These are phyloP conservation scores for Ustilago cynodontis DNA, from an alignment of 1,284 basidiomycete genomes.

Conservation along the genomic window DNA sequence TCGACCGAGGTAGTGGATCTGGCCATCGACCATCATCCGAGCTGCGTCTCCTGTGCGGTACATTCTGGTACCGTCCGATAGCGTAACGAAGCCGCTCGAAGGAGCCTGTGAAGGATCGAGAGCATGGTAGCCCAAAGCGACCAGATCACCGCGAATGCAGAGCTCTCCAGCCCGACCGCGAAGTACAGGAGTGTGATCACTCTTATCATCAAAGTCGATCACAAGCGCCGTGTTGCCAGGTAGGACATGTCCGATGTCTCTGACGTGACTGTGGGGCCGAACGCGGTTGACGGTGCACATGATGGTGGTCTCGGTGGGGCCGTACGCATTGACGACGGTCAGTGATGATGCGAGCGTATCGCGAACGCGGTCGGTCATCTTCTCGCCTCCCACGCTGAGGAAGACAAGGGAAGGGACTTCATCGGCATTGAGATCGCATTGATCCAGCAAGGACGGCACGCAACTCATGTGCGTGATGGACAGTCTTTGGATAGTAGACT, in stretches of 20 bases:
- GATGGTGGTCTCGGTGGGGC: slow-evolving; percentile 74
- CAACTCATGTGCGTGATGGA: slow-evolving; percentile 74
- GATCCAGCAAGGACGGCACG: slow-evolving; percentile 75
- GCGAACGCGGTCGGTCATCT: slow-evolving; percentile 74
- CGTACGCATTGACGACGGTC: slow-evolving; percentile 74
- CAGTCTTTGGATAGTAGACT: slow-evolving; percentile 72
- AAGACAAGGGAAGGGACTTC: slow-evolving; percentile 71
- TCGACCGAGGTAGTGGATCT: slow-evolving; percentile 75
- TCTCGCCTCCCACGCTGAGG: slow-evolving; percentile 74
- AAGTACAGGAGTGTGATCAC: slow-evolving; percentile 71
- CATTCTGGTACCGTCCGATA: slow-evolving; percentile 7
- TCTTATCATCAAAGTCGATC: slow-evolving; percentile 31
- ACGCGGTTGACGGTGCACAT: slow-evolving; percentile 74
- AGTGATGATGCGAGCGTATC: slow-evolving; percentile 75
- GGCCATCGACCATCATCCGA: slow-evolving; percentile 75
- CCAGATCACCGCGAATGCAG: slow-evolving; percentile 74
- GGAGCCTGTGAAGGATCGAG: slow-evolving; percentile 15
- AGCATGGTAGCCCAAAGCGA: slow-evolving; percentile 74
- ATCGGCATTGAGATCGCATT: slow-evolving; percentile 72
- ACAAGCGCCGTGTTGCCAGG: slow-evolving; percentile 70
- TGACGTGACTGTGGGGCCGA: slow-evolving; percentile 71
- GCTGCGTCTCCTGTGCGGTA: slow-evolving; percentile 57
- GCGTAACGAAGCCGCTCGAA: slow-evolving; percentile 14
- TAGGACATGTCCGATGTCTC: slow-evolving; percentile 73
- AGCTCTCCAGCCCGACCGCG: slow-evolving; percentile 74